Percentiles rank a stretch among this genome's conserved stretches.
These are phyloP conservation scores for Quercus berberidifolia DNA, from an alignment of 306 rosid species.

Conservation along the genomic window DNA sequence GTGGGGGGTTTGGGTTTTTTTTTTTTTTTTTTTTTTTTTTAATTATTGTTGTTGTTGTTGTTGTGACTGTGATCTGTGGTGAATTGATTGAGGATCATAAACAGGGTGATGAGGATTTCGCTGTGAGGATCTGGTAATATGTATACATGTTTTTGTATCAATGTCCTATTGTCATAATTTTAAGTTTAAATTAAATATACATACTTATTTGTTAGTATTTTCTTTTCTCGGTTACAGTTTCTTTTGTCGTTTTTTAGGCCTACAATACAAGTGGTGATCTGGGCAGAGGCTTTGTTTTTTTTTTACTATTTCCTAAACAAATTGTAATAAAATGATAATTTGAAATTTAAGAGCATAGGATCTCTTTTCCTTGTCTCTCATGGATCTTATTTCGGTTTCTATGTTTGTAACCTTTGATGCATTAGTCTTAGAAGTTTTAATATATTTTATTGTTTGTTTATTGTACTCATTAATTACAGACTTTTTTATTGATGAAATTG, in stretches of 20 bases:
- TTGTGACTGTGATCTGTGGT: background rate
- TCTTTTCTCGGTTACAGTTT: background rate
- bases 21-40: background rate
- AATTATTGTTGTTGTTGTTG: background rate
- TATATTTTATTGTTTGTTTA: no score
- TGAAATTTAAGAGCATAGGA: no score
- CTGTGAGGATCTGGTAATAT: slow-evolving; percentile 6
- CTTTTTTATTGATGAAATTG: no score
- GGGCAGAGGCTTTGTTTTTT: no score
- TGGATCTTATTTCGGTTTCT: no score
- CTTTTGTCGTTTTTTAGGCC: background rate
- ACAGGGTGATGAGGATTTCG: background rate
- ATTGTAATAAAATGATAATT: no score
- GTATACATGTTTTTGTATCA: slow-evolving; percentile 26
- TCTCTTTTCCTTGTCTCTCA: no score
- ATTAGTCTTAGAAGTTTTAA: no score
- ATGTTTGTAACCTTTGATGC: no score
- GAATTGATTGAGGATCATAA: background rate
- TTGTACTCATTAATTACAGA: no score
- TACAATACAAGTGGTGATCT: background rate
- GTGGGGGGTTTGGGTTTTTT: background rate
- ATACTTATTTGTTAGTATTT: background rate
- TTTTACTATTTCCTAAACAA: no score
- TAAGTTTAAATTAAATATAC: slow-evolving; percentile 25
- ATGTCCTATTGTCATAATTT: slow-evolving; percentile 16